Conservation (phyloP, 495 filamentous ascomycete species). For the Platismatia glauca region DNA sequence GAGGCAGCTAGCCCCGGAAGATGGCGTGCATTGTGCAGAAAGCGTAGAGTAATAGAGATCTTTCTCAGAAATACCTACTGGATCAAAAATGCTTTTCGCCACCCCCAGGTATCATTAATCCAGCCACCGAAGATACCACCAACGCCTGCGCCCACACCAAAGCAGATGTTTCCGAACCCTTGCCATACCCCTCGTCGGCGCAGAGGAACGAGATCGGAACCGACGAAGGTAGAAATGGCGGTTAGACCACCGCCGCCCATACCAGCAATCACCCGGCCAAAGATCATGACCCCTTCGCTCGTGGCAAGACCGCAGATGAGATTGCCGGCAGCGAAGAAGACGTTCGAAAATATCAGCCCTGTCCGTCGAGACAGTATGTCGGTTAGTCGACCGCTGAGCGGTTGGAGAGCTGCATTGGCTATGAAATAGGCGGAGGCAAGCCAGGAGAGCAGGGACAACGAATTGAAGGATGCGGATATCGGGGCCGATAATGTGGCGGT, state of each 20-base stretch:
- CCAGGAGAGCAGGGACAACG: conserved; percentile 80
- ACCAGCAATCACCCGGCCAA: conserved; percentile 74
- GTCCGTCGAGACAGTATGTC: conserved; percentile 78
- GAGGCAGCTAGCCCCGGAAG: neutral
- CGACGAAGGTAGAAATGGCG: conserved; percentile 74
- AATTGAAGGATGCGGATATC: conserved; percentile 77
- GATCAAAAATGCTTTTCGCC: conserved; percentile 67
- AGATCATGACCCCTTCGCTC: conserved; percentile 60
- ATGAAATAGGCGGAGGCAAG: conserved; percentile 85
- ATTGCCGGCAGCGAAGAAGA: conserved; percentile 74
- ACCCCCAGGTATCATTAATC: conserved; percentile 70
- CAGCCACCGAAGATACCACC: conserved; percentile 75
- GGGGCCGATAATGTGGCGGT: conserved; percentile 79
- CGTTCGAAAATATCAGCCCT: conserved; percentile 69
- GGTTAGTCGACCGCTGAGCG: conserved; percentile 73
- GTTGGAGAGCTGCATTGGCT: conserved; percentile 80
- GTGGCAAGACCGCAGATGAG: conserved; percentile 76
- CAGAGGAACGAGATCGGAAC: conserved; percentile 73
- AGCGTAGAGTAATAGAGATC: neutral
- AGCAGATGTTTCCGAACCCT: conserved; percentile 74
- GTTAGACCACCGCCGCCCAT: conserved; percentile 79
- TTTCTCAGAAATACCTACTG: conserved; percentile 33
- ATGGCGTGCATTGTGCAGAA: neutral
- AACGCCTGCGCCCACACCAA: conserved; percentile 57
- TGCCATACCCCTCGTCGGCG: conserved; percentile 76